Conservation (phyloP, 2,329 filamentous ascomycete genomes). For the Fusarium transvaalense region DNA sequence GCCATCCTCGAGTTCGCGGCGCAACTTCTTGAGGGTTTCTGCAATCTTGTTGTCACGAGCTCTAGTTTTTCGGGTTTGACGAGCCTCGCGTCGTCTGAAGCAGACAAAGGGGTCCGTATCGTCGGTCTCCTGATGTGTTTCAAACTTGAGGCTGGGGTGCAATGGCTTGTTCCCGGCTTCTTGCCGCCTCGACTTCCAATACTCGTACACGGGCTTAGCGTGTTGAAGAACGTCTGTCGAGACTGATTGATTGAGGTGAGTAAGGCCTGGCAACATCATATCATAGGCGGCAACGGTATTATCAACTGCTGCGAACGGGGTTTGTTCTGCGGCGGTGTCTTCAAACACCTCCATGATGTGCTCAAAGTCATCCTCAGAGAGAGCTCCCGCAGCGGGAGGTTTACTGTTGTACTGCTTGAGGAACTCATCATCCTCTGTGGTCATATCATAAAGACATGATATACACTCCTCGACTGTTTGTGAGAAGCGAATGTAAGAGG, state of each 20-base stretch:
- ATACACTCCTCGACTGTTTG: constrained; percentile 97
- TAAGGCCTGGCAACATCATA: constrained; percentile 77
- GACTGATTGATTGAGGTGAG: constrained; percentile 62
- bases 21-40: constrained; percentile 92
- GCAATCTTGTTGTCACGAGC: constrained; percentile 93
- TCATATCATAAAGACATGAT: constrained; percentile 94
- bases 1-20: constrained; percentile 90
- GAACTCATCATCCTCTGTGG: constrained; percentile 86
- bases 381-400: constrained; percentile 71
- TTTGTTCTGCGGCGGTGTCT: constrained; percentile 82
- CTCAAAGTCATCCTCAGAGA: constrained; percentile 93
- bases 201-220: constrained; percentile 85
- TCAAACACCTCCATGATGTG: constrained; percentile 96
- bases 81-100: constrained; percentile 93
- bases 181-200: constrained; percentile 83
- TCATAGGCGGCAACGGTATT: constrained; percentile 85
- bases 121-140: constrained; percentile 93
- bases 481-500: constrained; percentile 96
- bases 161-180: constrained; percentile 77
- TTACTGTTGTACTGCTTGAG: constrained; percentile 87
- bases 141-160: constrained; percentile 87
- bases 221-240: constrained; percentile 59
- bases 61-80: constrained; percentile 93
- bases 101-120: constrained; percentile 98
- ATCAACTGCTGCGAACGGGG: constrained; percentile 91